Evolutionary conservation across 73 alveolate genomes (phyloP), one percentile per base, ranked within the genome.

Genomic region (Uronychia binucleata): DNA sequence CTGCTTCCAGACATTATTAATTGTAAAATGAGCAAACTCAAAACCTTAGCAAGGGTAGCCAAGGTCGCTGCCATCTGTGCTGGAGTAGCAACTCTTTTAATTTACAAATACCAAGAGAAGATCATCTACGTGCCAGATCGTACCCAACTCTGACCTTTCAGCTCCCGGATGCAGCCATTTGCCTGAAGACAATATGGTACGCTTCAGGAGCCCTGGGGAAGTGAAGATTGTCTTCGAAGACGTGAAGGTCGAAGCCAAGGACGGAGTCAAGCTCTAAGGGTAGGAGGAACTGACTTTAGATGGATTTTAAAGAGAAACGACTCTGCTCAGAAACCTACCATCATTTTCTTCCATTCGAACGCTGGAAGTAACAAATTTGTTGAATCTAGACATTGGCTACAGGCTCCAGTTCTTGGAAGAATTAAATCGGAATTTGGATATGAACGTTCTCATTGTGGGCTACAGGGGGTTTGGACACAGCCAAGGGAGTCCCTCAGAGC

Each of bases 381-480:
- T 5, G 19, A 46, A 19, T 46, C 19, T 46, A 46, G 67, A 97
- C 91, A 91, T 97, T 35, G 99, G 99, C 59, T 85, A 87, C 77
- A 92, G 99, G 77, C 82, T 98, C 60, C 90, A 92, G 59, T 89
- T 76, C 78, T 78, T 96, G 33, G 96, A 94, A 78, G 87, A 82
- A 30, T 89, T 97, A 28, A 59, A 92, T 77, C 31, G 77, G 1
- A 34, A 88, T 30, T 85, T 94, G 58, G 92, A 91, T 30, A 96
- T 89, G 86, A 98, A 98, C 87, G 82, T 96, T 74, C 76, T 98
- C 31, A 92, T 96, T 14, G 93, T 98, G 78, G 99, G 99, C 28
- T 98, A 98, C 90, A 88, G 99, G 78, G 99, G 99, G 19, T 98
- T 96, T 88, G 98, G 99, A 0, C 96, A 97, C 89, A 89, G 97